phyloP scores from a whole-genome alignment of 1,284 basidiomycete genomes.

The Trichosporon sp. region DNA sequence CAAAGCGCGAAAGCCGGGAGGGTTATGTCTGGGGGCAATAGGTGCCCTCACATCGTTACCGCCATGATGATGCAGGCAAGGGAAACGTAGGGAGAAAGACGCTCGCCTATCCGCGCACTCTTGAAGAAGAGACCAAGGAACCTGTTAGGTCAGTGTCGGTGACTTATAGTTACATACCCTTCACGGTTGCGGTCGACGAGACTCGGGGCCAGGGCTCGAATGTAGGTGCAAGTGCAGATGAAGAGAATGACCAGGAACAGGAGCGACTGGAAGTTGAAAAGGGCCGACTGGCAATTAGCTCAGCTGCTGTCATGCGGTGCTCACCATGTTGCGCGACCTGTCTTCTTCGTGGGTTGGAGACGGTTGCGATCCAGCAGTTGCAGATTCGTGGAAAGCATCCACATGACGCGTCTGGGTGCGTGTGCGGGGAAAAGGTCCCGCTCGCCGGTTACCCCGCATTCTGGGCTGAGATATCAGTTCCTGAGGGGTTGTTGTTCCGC shows the following conservation, averaged over 20 bases:
- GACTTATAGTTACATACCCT: slow-evolving; percentile 60
- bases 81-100: slow-evolving; percentile 76
- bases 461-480: neutral
- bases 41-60: slow-evolving; percentile 51
- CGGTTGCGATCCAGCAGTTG: neutral
- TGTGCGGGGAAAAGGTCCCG: neutral
- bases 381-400: neutral
- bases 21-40: neutral
- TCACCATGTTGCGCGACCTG: neutral
- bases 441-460: slow-evolving; percentile 10
- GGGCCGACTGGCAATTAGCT: slow-evolving; percentile 66
- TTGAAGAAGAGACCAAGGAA: slow-evolving; percentile 90
- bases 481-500: neutral
- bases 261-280: slow-evolving; percentile 97
- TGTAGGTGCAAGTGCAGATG: slow-evolving; percentile 96
- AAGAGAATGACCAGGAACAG: slow-evolving; percentile 86
- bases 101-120: slow-evolving; percentile 83
- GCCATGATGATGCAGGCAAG: slow-evolving; percentile 78
- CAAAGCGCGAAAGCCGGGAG: neutral
- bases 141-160: slow-evolving; percentile 49
- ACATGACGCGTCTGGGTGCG: slow-evolving; percentile 3
- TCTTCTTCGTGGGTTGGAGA: slow-evolving; percentile 6
- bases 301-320: too few relatives aligned
- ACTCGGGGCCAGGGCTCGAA: slow-evolving; percentile 80
- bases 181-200: slow-evolving; percentile 90